A percentile compares a stretch with the other conserved stretches of the same genome.
Conservation (phyloP, 2,329 filamentous ascomycete species). For the Aspergillus viridinutans region DNA sequence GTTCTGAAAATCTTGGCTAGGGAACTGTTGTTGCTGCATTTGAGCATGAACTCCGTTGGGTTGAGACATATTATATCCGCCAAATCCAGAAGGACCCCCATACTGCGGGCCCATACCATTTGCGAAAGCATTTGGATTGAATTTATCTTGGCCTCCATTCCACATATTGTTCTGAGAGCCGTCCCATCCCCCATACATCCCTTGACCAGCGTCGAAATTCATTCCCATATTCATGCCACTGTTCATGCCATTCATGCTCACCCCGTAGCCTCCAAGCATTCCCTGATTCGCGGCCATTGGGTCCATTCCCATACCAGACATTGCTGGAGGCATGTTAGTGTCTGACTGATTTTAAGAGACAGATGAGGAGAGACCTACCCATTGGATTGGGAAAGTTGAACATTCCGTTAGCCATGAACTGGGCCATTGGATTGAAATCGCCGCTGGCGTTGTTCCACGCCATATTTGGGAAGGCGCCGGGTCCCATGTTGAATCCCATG, state of each 20-base stretch:
- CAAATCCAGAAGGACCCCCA: conserved; percentile 71
- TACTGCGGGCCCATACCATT: conserved; percentile 76
- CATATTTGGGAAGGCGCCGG: conserved; percentile 54
- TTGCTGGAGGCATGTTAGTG: conserved; percentile 50
- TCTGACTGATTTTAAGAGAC: conserved; percentile 1
- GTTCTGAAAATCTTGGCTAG: conserved; percentile 65
- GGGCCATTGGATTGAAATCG: conserved; percentile 71
- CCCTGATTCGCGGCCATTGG: conserved; percentile 46
- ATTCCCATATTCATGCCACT: conserved; percentile 73
- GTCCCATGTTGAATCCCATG: conserved; percentile 43
- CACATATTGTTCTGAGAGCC: conserved; percentile 67
- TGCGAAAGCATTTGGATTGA: conserved; percentile 73
- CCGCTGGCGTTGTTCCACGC: conserved; percentile 55
- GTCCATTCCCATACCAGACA: conserved; percentile 81
- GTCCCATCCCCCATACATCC: conserved; percentile 76
- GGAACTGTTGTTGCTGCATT: conserved; percentile 48
- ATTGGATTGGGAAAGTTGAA: conserved; percentile 75
- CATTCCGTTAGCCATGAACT: conserved; percentile 50
- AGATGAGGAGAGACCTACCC: conserved; percentile 59
- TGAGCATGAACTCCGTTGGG: conserved; percentile 79
- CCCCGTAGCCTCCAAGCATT: conserved; percentile 51
- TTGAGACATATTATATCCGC: conserved; percentile 66
- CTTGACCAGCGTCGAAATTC: conserved; percentile 49
- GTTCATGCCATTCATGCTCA: conserved; percentile 83
- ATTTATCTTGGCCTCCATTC: conserved; percentile 85